Percentiles rank a stretch among this genome's conserved stretches.
Evolutionary conservation across 2,329 filamentous ascomycete species (phyloP).

Genomic region (Aureobasidium mangrovei): DNA sequence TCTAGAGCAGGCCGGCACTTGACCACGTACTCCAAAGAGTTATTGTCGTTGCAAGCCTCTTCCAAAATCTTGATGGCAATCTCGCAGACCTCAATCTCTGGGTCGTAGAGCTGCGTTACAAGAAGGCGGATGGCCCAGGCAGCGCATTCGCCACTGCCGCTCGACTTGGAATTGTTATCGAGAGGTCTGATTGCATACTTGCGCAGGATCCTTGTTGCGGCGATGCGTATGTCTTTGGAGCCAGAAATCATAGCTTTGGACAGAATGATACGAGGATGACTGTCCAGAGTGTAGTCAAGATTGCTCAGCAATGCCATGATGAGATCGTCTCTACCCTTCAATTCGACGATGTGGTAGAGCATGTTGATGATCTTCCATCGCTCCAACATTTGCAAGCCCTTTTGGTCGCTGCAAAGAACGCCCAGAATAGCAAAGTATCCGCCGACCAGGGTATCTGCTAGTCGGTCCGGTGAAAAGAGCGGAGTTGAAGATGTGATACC

Average conservation of each 20-base stretch:
- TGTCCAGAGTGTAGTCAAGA: slow-evolving; percentile 79
- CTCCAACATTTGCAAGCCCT: slow-evolving; percentile 82
- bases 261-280: slow-evolving; percentile 83
- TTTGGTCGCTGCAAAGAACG: slow-evolving; percentile 70
- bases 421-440: slow-evolving; percentile 94
- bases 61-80: slow-evolving; percentile 95
- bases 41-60: slow-evolving; percentile 89
- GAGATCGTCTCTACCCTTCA: slow-evolving; percentile 82
- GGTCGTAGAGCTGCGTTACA: slow-evolving; percentile 98
- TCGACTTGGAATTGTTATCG: slow-evolving; percentile 29
- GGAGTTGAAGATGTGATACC: slow-evolving; percentile 68
- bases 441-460: slow-evolving; percentile 77
- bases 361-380: slow-evolving; percentile 98
- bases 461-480: slow-evolving; percentile 77
- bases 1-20: slow-evolving; percentile 91
- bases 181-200: slow-evolving; percentile 67
- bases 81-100: slow-evolving; percentile 92
- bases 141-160: slow-evolving; percentile 53
- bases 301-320: slow-evolving; percentile 81
- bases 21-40: slow-evolving; percentile 89
- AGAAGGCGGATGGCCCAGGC: slow-evolving; percentile 95
- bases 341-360: slow-evolving; percentile 96
- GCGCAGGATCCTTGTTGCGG: slow-evolving; percentile 74
- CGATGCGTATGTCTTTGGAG: slow-evolving; percentile 82
- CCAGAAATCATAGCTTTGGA: slow-evolving; percentile 90